These are phyloP conservation scores for Fusarium agapanthi DNA, from an alignment of 2,329 filamentous ascomycete species.

Conservation along the genomic window DNA sequence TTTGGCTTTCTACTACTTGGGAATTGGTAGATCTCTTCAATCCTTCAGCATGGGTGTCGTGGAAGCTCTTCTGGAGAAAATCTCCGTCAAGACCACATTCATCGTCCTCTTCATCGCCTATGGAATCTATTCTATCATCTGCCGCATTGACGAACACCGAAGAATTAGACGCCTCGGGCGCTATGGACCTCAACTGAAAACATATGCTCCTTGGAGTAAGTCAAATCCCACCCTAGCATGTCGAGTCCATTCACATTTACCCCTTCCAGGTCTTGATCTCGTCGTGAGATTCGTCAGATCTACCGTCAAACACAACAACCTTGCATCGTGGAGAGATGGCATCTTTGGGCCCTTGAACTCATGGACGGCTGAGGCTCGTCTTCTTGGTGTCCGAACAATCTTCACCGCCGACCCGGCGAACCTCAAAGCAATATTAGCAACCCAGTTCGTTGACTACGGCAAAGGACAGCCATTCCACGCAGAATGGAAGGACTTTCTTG, in stretches of 20 bases:
- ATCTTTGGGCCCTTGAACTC: conserved; percentile 54
- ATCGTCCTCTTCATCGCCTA: conserved; percentile 51
- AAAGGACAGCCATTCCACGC: conserved; percentile 79
- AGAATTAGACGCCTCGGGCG: conserved; percentile 58
- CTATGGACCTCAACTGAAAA: conserved; percentile 49
- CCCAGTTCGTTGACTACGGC: conserved; percentile 85
- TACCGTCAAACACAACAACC: conserved; percentile 62
- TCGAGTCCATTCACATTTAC: not conserved
- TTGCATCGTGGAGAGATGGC: conserved; percentile 67
- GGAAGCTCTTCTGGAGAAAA: conserved; percentile 55
- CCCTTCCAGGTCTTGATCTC: conserved; percentile 67
- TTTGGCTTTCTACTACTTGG: not conserved
- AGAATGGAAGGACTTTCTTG: conserved; percentile 80
- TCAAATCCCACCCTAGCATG: not conserved
- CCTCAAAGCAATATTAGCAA: conserved; percentile 88
- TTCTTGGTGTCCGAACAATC: conserved; percentile 67
- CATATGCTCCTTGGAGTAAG: conserved; percentile 58
- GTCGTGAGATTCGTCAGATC: conserved; percentile 64
- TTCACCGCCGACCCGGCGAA: conserved; percentile 88
- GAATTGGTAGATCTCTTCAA: not conserved
- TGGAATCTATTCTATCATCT: conserved; percentile 49
- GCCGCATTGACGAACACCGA: conserved; percentile 52
- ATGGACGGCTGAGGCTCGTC: conserved; percentile 68
- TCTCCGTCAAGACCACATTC: conserved; percentile 53
- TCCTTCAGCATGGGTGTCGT: conserved; percentile 58